Evolutionary conservation across 768 basidiomycete species (phyloP).

Genomic region (Dacryopinax spathularia): DNA sequence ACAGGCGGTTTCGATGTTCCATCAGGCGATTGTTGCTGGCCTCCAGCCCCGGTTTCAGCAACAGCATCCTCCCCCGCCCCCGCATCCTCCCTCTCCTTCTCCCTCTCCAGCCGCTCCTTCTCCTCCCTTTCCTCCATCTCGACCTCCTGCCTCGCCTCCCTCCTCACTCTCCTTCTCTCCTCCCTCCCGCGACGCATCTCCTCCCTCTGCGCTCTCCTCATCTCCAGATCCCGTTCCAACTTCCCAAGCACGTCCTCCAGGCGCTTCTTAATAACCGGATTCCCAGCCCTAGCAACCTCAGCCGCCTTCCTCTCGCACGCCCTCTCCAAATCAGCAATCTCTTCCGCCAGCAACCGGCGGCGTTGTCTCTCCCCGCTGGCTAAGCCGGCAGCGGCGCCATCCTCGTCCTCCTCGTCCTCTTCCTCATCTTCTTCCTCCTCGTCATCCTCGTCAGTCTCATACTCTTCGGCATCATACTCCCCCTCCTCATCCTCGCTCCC

Average conservation of each 20-base stretch:
- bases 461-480: conserved; percentile 36
- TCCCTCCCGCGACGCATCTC: conserved; percentile 55
- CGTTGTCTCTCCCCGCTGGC: conserved; percentile 20
- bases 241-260: conserved; percentile 89
- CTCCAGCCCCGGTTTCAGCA: background rate
- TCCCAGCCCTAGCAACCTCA: conserved; percentile 70
- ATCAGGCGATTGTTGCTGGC: too few species aligned
- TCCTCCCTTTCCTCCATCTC: conserved; percentile 21
- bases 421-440: conserved; percentile 63
- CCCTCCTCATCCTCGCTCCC: conserved; percentile 61
- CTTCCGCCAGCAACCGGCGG: conserved; percentile 69
- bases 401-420: conserved; percentile 19
- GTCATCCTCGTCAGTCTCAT: conserved; percentile 44
- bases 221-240: conserved; percentile 69
- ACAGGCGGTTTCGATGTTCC: background rate
- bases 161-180: conserved; percentile 9
- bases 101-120: conserved; percentile 10
- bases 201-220: conserved; percentile 66
- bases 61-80: conserved; percentile 9
- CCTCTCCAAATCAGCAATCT: conserved; percentile 76
- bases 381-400: conserved; percentile 11
- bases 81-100: conserved; percentile 26
- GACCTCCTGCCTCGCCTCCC: conserved; percentile 34
- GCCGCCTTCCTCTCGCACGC: conserved; percentile 73
- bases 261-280: conserved; percentile 83